Conservation (phyloP, 768 basidiomycete species). For the Kwoniella mangroviensis region DNA sequence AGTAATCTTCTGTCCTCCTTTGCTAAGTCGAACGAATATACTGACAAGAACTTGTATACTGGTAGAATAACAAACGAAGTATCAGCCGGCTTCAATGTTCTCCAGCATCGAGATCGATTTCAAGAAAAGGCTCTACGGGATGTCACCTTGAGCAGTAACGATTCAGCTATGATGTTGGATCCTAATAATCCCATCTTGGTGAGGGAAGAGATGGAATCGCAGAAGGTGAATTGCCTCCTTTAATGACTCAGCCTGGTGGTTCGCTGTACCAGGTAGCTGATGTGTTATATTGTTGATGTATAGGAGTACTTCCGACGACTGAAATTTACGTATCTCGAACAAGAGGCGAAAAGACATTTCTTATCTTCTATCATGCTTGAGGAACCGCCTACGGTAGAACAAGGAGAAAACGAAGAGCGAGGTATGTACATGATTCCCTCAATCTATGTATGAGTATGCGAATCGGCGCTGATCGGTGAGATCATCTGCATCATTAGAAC, state of each 20-base stretch:
- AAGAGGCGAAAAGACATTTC: slow-evolving; percentile 88
- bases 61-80: slow-evolving; percentile 11
- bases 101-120: slow-evolving; percentile 40
- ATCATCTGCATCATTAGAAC: slow-evolving; percentile 51
- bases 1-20: no score
- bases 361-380: slow-evolving; percentile 82
- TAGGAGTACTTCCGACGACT: slow-evolving; percentile 60
- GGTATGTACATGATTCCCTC: slow-evolving; percentile 31
- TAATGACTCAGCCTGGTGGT: neutral
- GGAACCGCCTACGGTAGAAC: slow-evolving; percentile 78
- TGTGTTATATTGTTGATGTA: neutral
- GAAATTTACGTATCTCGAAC: slow-evolving; percentile 87
- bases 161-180: slow-evolving; percentile 43
- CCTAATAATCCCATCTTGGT: slow-evolving; percentile 46
- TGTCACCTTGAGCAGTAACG: slow-evolving; percentile 41
- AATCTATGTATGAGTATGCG: no score
- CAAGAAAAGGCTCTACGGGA: slow-evolving; percentile 42
- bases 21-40: neutral
- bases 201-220: slow-evolving; percentile 46
- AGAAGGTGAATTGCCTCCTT: slow-evolving; percentile 39
- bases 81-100: slow-evolving; percentile 31
- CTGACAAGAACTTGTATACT: slow-evolving; percentile 13
- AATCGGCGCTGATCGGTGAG: no score
- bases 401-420: slow-evolving; percentile 73
- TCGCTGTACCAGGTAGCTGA: neutral